Base-by-base conservation (phyloP, 2,329 filamentous ascomycete species). In the Periconia macrospinosa region DNA sequence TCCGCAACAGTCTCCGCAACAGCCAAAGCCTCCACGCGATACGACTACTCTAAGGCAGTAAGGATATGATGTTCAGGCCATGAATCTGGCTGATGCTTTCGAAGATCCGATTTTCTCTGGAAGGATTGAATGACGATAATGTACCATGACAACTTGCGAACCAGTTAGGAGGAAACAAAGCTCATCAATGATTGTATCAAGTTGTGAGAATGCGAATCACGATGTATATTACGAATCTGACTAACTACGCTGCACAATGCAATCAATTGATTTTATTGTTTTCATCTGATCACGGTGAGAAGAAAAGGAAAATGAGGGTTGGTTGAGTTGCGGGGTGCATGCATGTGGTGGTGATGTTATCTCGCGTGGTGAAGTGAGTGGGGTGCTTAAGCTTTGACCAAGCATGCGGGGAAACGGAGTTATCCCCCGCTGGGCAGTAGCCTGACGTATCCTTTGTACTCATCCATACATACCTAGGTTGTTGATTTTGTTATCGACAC, bases 1-100 rank as follows among this genome's bases (percentile, higher is more conserved):
- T 20, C 41, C 52, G 15, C 54, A 56, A 49, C 45, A 54, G 18
- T 47, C 55, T 20, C 41, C 52, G 15, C 54, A 56, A 49, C 45
- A 54, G 45, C 53, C 35, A 43, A 37, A n/a, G 33, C 33, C 23
- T 33, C 45, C 59, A 0, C 53, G 63, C 49, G 67, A 69, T 33
- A 67, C 59, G 8, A 64, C 59, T 2, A 69, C 67, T 8, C 47
- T 71, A 30, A 65, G 60, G 19, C 54, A 65, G 41, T 71, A 61
- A 56, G 50, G 47, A 41, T 30, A 33, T 44, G 19, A 37, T 41
- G 15, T 17, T n/a, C 19, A 20, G 46, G 30, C 17, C 19, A 23
- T 41, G 35, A 40, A 49, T 41, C n/a, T 51, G 49, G 41, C 55
- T 59, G 58, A 59, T 59, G 27, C 18, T 15, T 43, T 45, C 20